Evolutionary conservation across 202 grass and related monocot genomes (phyloP).

Genomic region (Musa balbisiana): DNA sequence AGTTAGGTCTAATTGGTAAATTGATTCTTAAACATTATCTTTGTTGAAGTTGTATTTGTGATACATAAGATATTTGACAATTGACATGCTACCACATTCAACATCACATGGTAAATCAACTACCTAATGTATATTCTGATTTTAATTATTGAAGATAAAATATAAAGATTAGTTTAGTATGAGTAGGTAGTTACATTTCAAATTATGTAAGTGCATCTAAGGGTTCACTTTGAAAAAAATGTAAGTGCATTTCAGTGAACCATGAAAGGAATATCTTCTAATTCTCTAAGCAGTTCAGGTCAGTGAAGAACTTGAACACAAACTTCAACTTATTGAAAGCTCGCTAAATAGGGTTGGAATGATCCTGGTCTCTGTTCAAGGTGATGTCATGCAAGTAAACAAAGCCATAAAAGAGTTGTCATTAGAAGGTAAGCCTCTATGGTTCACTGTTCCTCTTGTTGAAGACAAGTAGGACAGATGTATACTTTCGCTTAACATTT

Average conservation of each 20-base stretch:
- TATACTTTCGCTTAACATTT: slow-evolving; percentile 1
- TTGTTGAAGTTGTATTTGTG: too few relatives aligned
- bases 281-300: slow-evolving; percentile 35
- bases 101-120: too few relatives aligned
- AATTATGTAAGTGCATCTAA: too few relatives aligned
- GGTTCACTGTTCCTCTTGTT: neutral
- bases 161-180: neutral
- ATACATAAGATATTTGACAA: too few relatives aligned
- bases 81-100: too few relatives aligned
- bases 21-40: neutral
- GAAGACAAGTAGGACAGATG: neutral
- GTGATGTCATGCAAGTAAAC: slow-evolving; percentile 70
- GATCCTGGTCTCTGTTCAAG: slow-evolving; percentile 61
- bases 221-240: too few relatives aligned
- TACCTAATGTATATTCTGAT: too few relatives aligned
- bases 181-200: neutral
- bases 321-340: slow-evolving; percentile 67
- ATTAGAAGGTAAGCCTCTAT: slow-evolving; percentile 57
- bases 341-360: slow-evolving; percentile 62
- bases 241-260: too few relatives aligned
- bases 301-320: slow-evolving; percentile 73
- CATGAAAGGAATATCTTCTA: too few relatives aligned
- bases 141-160: neutral
- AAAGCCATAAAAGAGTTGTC: slow-evolving; percentile 79
- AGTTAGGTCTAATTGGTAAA: slow-evolving; percentile 1